These are phyloP conservation scores for Mortierella claussenii DNA, from an alignment of 192 early-diverging fungal species.

Conservation along the genomic window DNA sequence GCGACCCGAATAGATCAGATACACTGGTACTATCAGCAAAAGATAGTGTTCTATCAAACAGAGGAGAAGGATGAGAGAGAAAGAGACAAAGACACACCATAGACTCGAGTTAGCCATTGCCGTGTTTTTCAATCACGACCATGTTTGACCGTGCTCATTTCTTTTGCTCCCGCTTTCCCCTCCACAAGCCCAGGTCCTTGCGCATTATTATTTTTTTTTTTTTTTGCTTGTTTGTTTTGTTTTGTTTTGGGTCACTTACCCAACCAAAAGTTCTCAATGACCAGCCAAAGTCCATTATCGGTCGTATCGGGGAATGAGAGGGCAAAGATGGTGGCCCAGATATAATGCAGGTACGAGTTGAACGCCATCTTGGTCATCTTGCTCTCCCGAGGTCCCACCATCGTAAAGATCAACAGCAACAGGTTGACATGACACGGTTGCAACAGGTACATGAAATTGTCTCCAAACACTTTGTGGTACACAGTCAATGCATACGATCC, in stretches of 20 bases:
- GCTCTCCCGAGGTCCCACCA: constrained; percentile 55
- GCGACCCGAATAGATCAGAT: constrained; percentile 63
- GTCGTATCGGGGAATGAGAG: constrained; percentile 60
- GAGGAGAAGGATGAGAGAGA: no score
- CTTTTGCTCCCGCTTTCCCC: no score
- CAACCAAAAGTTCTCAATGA: constrained; percentile 65
- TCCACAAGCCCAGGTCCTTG: no score
- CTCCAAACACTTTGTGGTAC: constrained; percentile 59
- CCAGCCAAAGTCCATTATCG: constrained; percentile 57
- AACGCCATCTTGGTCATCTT: constrained; percentile 51
- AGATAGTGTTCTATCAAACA: constrained; percentile 57
- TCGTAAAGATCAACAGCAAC: constrained; percentile 54
- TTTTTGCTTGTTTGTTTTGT: no score
- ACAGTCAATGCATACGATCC: constrained; percentile 60
- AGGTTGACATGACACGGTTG: constrained; percentile 68
- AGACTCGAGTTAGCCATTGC: no score
- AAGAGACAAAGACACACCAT: no score
- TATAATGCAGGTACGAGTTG: constrained; percentile 65
- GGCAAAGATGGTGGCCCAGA: constrained; percentile 64
- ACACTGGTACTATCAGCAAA: constrained; percentile 58
- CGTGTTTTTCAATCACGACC: no score
- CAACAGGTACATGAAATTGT: constrained; percentile 60
- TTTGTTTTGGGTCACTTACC: no score
- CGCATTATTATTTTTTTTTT: no score
- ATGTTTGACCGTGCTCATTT: no score